Evolutionary conservation across 2,329 filamentous ascomycete species (phyloP).

Genomic region (Didymellaceae sp.): DNA sequence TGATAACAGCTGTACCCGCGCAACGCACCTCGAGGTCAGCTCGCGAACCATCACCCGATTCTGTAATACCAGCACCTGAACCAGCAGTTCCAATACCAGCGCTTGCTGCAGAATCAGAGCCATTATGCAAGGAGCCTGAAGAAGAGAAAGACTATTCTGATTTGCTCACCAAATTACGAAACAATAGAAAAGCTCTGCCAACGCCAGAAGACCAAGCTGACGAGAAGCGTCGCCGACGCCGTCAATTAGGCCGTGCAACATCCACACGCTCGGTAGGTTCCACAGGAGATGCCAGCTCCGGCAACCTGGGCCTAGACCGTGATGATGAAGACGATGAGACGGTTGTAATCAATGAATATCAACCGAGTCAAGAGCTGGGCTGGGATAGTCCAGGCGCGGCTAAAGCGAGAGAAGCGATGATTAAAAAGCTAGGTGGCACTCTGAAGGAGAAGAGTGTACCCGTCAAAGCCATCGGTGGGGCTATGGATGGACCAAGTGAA

Average conservation of each 20-base stretch:
- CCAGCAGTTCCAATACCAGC: constrained; percentile 8
- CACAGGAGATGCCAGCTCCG: constrained; percentile 34
- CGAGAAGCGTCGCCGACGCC: constrained; percentile 28
- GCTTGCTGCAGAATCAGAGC: constrained; percentile 20
- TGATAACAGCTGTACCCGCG: constrained; percentile 28
- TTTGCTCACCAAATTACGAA: constrained; percentile 40
- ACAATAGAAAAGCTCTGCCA: constrained; percentile 36
- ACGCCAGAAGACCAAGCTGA: constrained; percentile 29
- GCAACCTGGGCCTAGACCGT: constrained; percentile 20
- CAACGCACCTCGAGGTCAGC: constrained; percentile 17
- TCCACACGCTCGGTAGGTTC: constrained; percentile 40
- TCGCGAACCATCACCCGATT: constrained; percentile 34
- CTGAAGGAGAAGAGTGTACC: constrained; percentile 36
- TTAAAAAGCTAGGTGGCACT: constrained; percentile 45
- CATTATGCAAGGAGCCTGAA: constrained; percentile 18
- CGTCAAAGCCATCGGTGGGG: constrained; percentile 42
- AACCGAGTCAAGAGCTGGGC: constrained; percentile 46
- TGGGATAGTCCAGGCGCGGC: constrained; percentile 48
- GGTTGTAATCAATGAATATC: constrained; percentile 33
- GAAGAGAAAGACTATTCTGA: constrained; percentile 42
- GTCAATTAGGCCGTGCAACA: constrained; percentile 42
- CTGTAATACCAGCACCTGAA: constrained; percentile 30
- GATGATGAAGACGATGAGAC: constrained; percentile 29
- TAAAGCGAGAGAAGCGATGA: constrained; percentile 46
- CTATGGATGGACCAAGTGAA: constrained; percentile 43